These are phyloP conservation scores for Rhinocladiella similis DNA, from an alignment of 2,329 filamentous ascomycete genomes.

Conservation along the genomic window DNA sequence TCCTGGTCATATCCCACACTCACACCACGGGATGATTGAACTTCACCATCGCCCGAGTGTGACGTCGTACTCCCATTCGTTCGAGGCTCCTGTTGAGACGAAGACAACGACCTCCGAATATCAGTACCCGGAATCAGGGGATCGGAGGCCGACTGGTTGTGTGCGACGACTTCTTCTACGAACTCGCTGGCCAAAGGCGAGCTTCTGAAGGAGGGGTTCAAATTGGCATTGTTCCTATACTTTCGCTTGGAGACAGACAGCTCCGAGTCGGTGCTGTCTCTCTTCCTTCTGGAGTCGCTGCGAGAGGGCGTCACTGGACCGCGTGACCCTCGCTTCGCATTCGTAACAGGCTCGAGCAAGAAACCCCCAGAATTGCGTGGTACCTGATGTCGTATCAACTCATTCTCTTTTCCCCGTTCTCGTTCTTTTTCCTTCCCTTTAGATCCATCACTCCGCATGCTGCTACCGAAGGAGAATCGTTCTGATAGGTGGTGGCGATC, in stretches of 20 bases:
- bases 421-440: conserved; percentile 10
- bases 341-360: conserved; percentile 45
- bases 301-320: conserved; percentile 31
- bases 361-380: conserved; percentile 40
- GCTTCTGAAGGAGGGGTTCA: conserved; percentile 35
- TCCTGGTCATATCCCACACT: conserved; percentile 63
- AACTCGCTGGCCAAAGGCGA: conserved; percentile 34
- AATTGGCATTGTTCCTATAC: conserved; percentile 38
- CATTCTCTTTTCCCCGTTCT: conserved; percentile 9
- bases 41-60: conserved; percentile 4
- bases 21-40: conserved; percentile 4
- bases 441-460: conserved; percentile 9
- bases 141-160: conserved; percentile 15
- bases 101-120: conserved; percentile 14
- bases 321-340: conserved; percentile 34
- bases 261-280: conserved; percentile 39
- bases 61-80: conserved; percentile 8
- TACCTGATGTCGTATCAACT: conserved; percentile 2
- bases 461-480: conserved; percentile 9
- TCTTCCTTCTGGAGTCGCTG: conserved; percentile 41
- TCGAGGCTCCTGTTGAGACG: conserved; percentile 12
- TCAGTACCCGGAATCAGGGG: conserved; percentile 11
- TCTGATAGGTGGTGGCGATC: conserved; percentile 1
- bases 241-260: conserved; percentile 38
- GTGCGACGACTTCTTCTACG: conserved; percentile 16